Evolutionary conservation across 2,329 filamentous ascomycete genomes (phyloP), one percentile per base, ranked within the genome.

Genomic region (Alternaria infectoria): DNA sequence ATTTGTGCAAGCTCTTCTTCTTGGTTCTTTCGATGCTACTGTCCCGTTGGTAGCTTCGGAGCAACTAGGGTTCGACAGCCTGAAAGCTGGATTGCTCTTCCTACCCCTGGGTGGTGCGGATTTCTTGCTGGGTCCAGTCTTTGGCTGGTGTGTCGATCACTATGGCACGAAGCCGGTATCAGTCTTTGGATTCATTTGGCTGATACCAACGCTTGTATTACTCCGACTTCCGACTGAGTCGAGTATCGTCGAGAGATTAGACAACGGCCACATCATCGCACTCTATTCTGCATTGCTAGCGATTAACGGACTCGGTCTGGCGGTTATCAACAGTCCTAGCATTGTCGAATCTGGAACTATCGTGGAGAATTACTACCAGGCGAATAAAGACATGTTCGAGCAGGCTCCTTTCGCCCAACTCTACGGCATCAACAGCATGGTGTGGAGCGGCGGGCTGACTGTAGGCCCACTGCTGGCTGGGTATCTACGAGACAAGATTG

Each of bases 381-480:
- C 83, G 1, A 90, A 89, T 59, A 81, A 81, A 1, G 83, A 82
- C 0, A 80, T 87, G 54, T 90, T 89, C 66, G 47, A 86, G 1
- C 80, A 85, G 5, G 86, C 86, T 0, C 88, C 88, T 0, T 90
- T 90, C 71, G 88, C 88, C 2, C 89, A 91, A 75, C 81, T 90
- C 0, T 91, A 90, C 73, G 88, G 86, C 3, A 79, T 91, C 62
- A 89, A 87, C 69, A 87, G 85, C n/a, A 85, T 90, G 82, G 83
- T 88, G 1, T 90, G 89, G 74, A 86, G 85, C 62, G 77, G 81
- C 0, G 89, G 89, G 0, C 77, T 90, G 55, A 86, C 88, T 0
- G 57, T 89, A 6, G 89, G 89, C 0, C 89, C 89, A 0, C 72
- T 89, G 13, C 74, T 88, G 54, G 85, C 84, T 8, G 88, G 88